A percentile compares a stretch with the other conserved stretches of the same genome.
Evolutionary conservation across 345 rosid species (phyloP).

Genomic region (Moricandia moricandioides): DNA sequence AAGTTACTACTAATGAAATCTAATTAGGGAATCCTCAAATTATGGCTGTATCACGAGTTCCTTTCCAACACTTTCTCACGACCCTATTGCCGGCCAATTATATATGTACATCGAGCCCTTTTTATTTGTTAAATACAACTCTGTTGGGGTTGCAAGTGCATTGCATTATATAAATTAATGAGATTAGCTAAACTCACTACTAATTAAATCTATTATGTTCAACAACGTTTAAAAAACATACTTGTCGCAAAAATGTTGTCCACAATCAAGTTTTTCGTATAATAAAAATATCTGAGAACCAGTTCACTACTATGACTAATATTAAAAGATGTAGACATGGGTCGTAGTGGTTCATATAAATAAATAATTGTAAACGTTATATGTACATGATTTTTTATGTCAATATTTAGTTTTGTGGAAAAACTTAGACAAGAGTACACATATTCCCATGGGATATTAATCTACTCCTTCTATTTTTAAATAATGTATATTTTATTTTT

Average conservation of each 20-base stretch:
- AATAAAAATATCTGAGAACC: background rate
- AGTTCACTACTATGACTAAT: constrained; percentile 8
- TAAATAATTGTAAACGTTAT: background rate
- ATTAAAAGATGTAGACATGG: constrained; percentile 24
- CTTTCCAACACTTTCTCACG: constrained; percentile 40
- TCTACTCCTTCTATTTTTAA: too few relatives aligned
- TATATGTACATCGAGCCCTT: constrained; percentile 15
- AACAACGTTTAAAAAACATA: constrained; percentile 9
- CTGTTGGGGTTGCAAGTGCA: constrained; percentile 14
- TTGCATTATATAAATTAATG: background rate
- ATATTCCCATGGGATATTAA: background rate
- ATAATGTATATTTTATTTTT: too few relatives aligned
- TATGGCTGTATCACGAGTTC: constrained; percentile 28
- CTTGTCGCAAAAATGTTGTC: constrained; percentile 21
- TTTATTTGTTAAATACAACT: background rate
- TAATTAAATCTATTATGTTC: background rate
- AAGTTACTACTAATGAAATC: constrained; percentile 2
- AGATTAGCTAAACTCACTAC: background rate
- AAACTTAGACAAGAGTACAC: constrained; percentile 22
- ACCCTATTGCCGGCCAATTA: constrained; percentile 31
- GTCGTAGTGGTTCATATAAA: constrained; percentile 21
- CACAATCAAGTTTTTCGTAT: constrained; percentile 15
- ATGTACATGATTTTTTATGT: background rate
- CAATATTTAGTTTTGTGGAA: background rate
- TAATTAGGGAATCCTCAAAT: constrained; percentile 31